Base-by-base conservation (phyloP, 495 filamentous ascomycete species). In the Neurospora terricola region DNA sequence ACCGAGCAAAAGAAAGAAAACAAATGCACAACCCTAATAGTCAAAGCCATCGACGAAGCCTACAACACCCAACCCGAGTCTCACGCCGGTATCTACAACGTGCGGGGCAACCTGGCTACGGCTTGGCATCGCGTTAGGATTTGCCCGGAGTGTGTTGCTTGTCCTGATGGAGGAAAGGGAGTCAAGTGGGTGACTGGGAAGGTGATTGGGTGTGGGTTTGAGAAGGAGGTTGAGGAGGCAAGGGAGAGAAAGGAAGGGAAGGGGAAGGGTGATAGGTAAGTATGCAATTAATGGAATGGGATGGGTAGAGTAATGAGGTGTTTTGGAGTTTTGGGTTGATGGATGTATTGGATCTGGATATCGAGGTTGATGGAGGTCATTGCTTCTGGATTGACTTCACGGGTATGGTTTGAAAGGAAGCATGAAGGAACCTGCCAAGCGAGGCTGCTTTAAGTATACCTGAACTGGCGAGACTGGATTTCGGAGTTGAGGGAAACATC, bases 11-110 rank as follows among this genome's bases (percentile, higher is more conserved):
- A 39, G 11, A 39, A 39, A 5, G 4, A 39, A n/a, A 4, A 40
- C 14, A 75, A 77, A 11, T 81, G 80, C 78, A 78, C 84, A 23
- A 84, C 82, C 23, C 73, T 88, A 10, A 79, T 87, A 11, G 86
- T 89, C 76, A 89, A 89, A 78, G 87, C 87, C 30, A 84, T 83
- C 23, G 87, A 89, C 76, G 86, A 88, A 71, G 83, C 85, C 42
- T 88, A 88, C 73, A 88, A 89, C 72, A 83, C 85, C 3, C 87
- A 89, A 75, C 87, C 87, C 48, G 84, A 87, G 75, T 82, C 74
- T 54, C 84, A 87, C 71, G 79, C 79, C 72, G 79, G 80, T 39
- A 87, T 86, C 36, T 89, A 85, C 73, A 89, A 89, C 69, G 81
- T 86, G 27, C 78, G 87, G 10, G 87, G 87, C 0, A 88, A 89